Base-by-base conservation (phyloP, 768 basidiomycete genomes). In the Termitomyces sp. region DNA sequence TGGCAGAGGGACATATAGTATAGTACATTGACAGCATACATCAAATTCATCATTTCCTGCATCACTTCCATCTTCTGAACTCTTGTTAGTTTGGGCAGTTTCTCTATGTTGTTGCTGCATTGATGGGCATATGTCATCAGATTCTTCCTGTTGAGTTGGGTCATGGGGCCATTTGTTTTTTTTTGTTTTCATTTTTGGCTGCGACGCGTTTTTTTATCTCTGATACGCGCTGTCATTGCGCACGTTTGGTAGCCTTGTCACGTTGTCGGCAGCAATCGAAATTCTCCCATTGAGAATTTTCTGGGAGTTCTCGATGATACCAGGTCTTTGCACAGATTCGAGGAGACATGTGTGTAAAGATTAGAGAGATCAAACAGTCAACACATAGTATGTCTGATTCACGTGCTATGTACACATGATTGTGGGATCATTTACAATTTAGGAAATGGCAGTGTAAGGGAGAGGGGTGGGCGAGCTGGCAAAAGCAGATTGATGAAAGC, bases 191-290 rank as follows among this genome's bases (percentile, higher is more conserved):
- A 32, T 32, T 30, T 30, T 12, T 0, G 9, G 11, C 17, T 11
- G 9, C 28, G 1, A 16, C 1, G 10, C 7, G 14, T 17, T 78
- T 41, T 19, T 46, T 47, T 47, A 11, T 11, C 3, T 49, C 19
- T 30, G n/a, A 46, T 30, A 9, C n/a, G 28, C 17, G 14, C 25
- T 49, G 48, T 37, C 32, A 19, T 49, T 49, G 32, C 9, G 21
- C 48, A 5, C 7, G 21, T 35, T 37, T 37, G 2, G 34, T 49
- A 37, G 19, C 21, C 3, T 11, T 25, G 14, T 49, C 48, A 14
- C 5, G 25, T 21, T 50, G 3, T 17, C 9, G 35, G 17, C 49
- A 50, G 10, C 25, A 8, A 25, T 25, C 23, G 11, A 35, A 50
- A 12, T 16, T 37, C 25, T 50, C 39, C 8, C 17, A 39, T 6